Evolutionary conservation across 257 asterid genomes (phyloP).

Genomic region (Solanum ossicruentum): DNA sequence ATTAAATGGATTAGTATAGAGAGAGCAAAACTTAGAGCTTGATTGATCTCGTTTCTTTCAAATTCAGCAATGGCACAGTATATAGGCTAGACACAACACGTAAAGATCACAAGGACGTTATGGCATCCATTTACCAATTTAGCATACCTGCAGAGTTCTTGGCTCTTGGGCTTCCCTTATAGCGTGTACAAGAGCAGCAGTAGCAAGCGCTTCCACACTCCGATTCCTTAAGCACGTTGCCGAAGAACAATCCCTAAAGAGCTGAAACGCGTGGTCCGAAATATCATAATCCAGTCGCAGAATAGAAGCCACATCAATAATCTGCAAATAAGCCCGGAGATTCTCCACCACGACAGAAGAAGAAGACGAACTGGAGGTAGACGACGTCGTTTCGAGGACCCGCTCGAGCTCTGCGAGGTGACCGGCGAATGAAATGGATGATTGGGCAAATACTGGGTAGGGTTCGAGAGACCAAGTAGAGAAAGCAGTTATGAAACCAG

Average conservation of each 20-base stretch:
- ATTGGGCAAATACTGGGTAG: slow-evolving; percentile 63
- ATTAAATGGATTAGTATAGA: neutral
- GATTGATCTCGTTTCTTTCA: neutral
- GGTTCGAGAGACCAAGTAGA: slow-evolving; percentile 97
- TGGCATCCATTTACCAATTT: neutral
- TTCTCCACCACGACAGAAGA: slow-evolving; percentile 80
- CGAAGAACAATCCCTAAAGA: slow-evolving; percentile 90
- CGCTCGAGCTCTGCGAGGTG: slow-evolving; percentile 94
- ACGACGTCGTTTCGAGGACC: slow-evolving; percentile 75
- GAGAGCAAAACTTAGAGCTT: neutral
- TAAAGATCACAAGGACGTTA: neutral
- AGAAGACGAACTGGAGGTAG: slow-evolving; percentile 7
- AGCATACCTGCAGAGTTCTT: slow-evolving; percentile 78
- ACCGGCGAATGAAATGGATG: slow-evolving; percentile 73
- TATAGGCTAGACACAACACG: neutral
- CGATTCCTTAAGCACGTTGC: slow-evolving; percentile 95
- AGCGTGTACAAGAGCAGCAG: slow-evolving; percentile 95
- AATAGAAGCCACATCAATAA: slow-evolving; percentile 89
- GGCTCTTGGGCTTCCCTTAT: slow-evolving; percentile 98
- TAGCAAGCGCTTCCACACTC: slow-evolving; percentile 94
- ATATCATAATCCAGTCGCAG: slow-evolving; percentile 73
- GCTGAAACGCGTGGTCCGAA: slow-evolving; percentile 95
- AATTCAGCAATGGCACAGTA: neutral
- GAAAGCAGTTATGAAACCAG: slow-evolving; percentile 89
- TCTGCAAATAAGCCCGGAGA: slow-evolving; percentile 90